Conservation (phyloP, 2,329 filamentous ascomycete species). For the Neonectria coccinea region DNA sequence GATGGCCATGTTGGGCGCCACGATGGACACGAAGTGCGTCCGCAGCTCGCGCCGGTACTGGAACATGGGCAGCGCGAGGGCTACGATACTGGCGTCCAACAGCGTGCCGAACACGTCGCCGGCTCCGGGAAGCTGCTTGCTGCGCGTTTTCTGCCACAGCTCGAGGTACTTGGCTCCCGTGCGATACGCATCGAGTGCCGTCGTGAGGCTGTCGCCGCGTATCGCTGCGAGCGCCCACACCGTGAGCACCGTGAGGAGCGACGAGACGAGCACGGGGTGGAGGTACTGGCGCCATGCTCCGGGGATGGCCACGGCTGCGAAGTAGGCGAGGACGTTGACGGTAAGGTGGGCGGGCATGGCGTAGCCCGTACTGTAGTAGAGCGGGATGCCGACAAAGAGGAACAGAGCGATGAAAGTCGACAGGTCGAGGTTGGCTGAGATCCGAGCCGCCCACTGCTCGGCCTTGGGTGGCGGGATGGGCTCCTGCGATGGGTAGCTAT, state of each 20-base stretch:
- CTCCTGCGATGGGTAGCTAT: slow-evolving; percentile 51
- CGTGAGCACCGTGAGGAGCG: slow-evolving; percentile 63
- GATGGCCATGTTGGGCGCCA: slow-evolving; percentile 64
- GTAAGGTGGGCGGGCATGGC: slow-evolving; percentile 61
- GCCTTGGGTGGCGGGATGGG: slow-evolving; percentile 59
- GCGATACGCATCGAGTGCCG: slow-evolving; percentile 60
- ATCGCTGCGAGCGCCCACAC: slow-evolving; percentile 66
- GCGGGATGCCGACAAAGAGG: slow-evolving; percentile 63
- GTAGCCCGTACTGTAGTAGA: slow-evolving; percentile 66
- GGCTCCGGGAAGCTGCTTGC: slow-evolving; percentile 59
- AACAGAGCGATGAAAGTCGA: slow-evolving; percentile 59
- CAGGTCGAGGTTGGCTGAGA: slow-evolving; percentile 60
- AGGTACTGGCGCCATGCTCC: slow-evolving; percentile 62
- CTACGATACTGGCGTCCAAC: slow-evolving; percentile 69
- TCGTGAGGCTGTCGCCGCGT: slow-evolving; percentile 54
- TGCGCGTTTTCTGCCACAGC: slow-evolving; percentile 57
- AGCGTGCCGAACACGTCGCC: slow-evolving; percentile 67
- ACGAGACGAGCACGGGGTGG: slow-evolving; percentile 69
- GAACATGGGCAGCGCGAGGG: slow-evolving; percentile 71
- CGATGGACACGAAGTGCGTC: slow-evolving; percentile 65
- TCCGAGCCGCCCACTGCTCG: slow-evolving; percentile 61
- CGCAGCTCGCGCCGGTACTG: slow-evolving; percentile 68
- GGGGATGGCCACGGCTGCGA: slow-evolving; percentile 62
- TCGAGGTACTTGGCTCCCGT: slow-evolving; percentile 65
- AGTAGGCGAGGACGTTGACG: slow-evolving; percentile 65